Evolutionary conservation across 2,329 filamentous ascomycete genomes (phyloP).

Genomic region (Ophiostoma piceae): DNA sequence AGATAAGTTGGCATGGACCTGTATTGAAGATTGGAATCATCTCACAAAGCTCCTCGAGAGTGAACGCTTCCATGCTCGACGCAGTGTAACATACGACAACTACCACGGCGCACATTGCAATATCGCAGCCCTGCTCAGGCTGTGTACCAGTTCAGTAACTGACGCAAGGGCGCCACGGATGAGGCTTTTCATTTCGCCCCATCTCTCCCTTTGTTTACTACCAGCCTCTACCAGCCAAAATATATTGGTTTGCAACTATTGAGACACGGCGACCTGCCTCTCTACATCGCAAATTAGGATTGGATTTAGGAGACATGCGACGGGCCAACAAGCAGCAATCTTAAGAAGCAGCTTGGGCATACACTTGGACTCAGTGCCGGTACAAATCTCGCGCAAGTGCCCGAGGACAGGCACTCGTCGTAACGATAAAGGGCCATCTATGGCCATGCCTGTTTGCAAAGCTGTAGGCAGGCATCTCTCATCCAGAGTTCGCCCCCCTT

Average conservation of each 20-base stretch:
- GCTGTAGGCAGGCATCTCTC: not conserved
- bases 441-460: not conserved
- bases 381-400: not conserved
- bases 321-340: not conserved
- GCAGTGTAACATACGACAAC: not conserved
- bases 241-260: not conserved
- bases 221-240: constrained; percentile 6
- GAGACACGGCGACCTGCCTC: not conserved
- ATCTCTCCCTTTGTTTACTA: not conserved
- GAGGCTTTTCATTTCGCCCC: not conserved
- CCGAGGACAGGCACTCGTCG: not conserved
- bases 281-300: not conserved
- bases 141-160: not conserved
- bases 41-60: not conserved
- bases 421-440: not conserved
- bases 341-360: not conserved
- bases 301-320: not conserved
- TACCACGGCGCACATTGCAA: not conserved
- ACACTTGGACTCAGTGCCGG: not conserved
- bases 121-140: not conserved
- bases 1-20: not conserved
- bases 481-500: not conserved
- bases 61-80: not conserved
- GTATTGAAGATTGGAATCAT: not conserved
- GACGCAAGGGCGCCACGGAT: not conserved